Base-by-base conservation (phyloP, 2,329 filamentous ascomycete species). In the Stagonosporopsis cucurbitacearum region DNA sequence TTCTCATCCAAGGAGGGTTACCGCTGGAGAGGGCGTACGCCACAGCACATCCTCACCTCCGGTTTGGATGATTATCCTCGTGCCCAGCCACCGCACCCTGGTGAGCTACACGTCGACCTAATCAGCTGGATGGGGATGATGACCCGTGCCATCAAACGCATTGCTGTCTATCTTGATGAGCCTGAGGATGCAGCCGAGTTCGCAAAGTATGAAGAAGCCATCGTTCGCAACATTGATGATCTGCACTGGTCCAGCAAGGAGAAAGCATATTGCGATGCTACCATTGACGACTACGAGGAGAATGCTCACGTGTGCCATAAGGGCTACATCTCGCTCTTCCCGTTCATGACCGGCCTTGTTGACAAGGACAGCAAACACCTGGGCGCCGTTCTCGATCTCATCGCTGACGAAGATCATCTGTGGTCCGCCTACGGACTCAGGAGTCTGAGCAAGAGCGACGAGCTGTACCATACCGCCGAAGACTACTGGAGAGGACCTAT, bases 81-180 rank as follows among this genome's bases (percentile, higher is more conserved):
- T 44, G 84, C 95, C 8, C 91, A 96, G 75, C 93, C 95, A 13
- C 95, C 95, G 23, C 93, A 97, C 74, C 94, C 95, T 0, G 94
- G 92, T 68, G 95, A 99, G 84, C 84, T 99, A 45, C 94, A 99
- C 74, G 88, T 96, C 26, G 95, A 99, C 76, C 82, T 98, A 50
- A 90, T 99, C 75, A 91, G 91, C 48, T 99, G 95, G 95, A 90
- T 99, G 78, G 95, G 94, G n/a, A 86, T 97, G 80, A 96, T 97
- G 91, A 89, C 91, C 36, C 87, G 89, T 62, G 89, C 90, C n/a
- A 85, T 99, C 50, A 84, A 87, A 67, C 90, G 89, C 64, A 90
- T 97, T 65, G 91, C 92, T 1, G 80, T 85, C 41, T 85, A 87
- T 23, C 83, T 98, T n/a, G 88, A 85, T 42, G 84, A 92, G 63